Evolutionary conservation across 2,329 filamentous ascomycete genomes (phyloP), one percentile per base, ranked within the genome.

Genomic region (Cytospora piceae): DNA sequence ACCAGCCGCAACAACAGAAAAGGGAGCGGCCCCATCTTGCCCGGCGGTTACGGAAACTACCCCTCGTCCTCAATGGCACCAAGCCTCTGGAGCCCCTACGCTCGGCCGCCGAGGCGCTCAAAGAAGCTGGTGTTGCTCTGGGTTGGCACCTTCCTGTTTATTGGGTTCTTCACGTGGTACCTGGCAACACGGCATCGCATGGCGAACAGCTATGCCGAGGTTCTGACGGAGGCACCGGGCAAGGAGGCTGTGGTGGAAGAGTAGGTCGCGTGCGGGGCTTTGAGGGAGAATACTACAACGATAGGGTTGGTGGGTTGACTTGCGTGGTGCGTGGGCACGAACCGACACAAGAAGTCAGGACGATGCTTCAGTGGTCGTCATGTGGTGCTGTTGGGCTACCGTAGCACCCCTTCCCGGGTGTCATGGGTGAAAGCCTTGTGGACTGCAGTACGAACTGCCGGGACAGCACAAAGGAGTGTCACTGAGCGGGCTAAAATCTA

Each of bases 111-210:
- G 17, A 56, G 65, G 52, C 53, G 65, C 34, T 67, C 65, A 27
- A 67, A 65, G 58, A 65, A 58, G 65, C 65, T 67, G 17, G 62
- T 67, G 34, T 32, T 67, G 22, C 39, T 67, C 32, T 67, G 65
- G 65, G 29, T 67, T 12, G 9, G 55, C 17, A 60, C 62, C n/a
- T 65, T 67, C 49, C 6, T 67, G 54, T 22, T 42, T 17, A 42
- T 64, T 4, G 65, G 65, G 1, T 22, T 67, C 42, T 58, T 67
- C 29, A 65, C 62, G 29, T 67, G 65, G 65, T 67, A 64, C 46
- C 27, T 67, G 14, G 54, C 62, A 20, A 55, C 62, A 20, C 37
- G 63, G 49, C 46, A 60, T 17, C 53, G 46, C 15, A 58, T 42
- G 37, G 15, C 42, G 31, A 52, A 57, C 24, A 62, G 62, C 17